These are phyloP conservation scores for Dryadomyces quercivorus DNA, from an alignment of 2,329 filamentous ascomycete genomes.

Conservation along the genomic window DNA sequence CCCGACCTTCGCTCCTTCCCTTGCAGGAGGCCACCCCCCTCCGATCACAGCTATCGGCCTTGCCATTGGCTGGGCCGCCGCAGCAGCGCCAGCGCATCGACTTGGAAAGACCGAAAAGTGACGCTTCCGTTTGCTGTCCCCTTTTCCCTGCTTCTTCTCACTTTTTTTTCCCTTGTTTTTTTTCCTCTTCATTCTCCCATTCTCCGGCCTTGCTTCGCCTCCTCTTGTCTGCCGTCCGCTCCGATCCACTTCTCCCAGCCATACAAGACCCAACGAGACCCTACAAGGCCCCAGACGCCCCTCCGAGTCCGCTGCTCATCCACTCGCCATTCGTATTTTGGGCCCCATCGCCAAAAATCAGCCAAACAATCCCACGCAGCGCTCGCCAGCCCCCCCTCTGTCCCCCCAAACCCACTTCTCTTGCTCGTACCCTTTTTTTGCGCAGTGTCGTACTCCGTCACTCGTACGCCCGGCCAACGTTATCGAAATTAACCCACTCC, in stretches of 20 bases:
- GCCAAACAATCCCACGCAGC: neutral
- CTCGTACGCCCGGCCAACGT: neutral
- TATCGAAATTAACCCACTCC: neutral
- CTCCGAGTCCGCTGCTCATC: neutral
- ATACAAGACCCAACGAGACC: no score
- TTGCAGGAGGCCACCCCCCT: slow-evolving; percentile 11
- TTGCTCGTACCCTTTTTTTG: neutral
- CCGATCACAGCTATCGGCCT: slow-evolving; percentile 9
- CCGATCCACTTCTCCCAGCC: neutral
- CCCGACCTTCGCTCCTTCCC: slow-evolving; percentile 7
- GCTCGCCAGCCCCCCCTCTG: neutral
- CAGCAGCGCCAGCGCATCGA: slow-evolving; percentile 16
- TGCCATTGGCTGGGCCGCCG: slow-evolving; percentile 13
- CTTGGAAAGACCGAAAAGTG: slow-evolving; percentile 7
- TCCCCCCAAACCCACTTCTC: neutral
- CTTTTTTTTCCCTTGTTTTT: slow-evolving; percentile 9
- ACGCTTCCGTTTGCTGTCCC: neutral
- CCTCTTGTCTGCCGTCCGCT: neutral
- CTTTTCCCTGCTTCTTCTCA: slow-evolving; percentile 2
- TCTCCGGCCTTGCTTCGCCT: neutral
- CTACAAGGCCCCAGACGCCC: no score
- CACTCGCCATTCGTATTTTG: neutral
- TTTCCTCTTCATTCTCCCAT: neutral
- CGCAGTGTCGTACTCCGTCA: neutral
- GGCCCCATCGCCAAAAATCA: neutral